phyloP scores from a whole-genome alignment of 2,329 filamentous ascomycete species.

The Ambrosiella beaveri region DNA sequence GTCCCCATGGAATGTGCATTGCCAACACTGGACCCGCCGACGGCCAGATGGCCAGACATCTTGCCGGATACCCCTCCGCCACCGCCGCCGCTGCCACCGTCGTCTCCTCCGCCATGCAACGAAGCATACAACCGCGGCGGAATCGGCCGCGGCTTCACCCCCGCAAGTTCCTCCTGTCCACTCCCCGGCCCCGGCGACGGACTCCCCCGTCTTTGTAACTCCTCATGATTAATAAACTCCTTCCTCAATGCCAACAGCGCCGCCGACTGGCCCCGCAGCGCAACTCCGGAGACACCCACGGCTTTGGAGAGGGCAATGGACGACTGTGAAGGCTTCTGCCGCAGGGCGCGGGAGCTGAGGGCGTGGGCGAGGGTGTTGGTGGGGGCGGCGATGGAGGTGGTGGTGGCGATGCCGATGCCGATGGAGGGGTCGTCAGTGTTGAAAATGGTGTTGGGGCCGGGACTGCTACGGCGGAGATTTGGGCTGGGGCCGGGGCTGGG shows the following conservation, averaged over 20 bases:
- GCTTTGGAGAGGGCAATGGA: not conserved
- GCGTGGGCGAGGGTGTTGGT: not conserved
- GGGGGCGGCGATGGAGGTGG: not conserved
- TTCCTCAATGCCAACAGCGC: slow-evolving; percentile 7
- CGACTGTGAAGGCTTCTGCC: slow-evolving; percentile 6
- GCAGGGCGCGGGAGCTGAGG: not conserved
- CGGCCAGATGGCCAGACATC: not conserved
- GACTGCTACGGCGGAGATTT: no score
- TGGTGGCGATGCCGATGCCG: not conserved
- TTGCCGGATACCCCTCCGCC: not conserved
- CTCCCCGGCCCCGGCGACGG: slow-evolving; percentile 1
- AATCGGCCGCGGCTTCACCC: slow-evolving; percentile 4
- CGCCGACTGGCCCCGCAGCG: slow-evolving; percentile 2
- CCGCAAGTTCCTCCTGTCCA: not conserved
- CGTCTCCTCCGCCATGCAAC: not conserved
- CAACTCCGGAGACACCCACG: not conserved
- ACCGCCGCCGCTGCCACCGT: not conserved
- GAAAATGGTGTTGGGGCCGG: no score
- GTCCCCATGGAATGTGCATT: slow-evolving; percentile 9
- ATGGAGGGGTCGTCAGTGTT: not conserved
- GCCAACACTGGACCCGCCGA: not conserved
- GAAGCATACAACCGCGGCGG: slow-evolving; percentile 2
- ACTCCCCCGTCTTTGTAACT: slow-evolving; percentile 1
- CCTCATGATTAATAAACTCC: slow-evolving; percentile 11
- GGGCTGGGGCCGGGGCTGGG: no score